Base-by-base conservation (phyloP, 768 basidiomycete species). In the Pleurotus sapidus region DNA sequence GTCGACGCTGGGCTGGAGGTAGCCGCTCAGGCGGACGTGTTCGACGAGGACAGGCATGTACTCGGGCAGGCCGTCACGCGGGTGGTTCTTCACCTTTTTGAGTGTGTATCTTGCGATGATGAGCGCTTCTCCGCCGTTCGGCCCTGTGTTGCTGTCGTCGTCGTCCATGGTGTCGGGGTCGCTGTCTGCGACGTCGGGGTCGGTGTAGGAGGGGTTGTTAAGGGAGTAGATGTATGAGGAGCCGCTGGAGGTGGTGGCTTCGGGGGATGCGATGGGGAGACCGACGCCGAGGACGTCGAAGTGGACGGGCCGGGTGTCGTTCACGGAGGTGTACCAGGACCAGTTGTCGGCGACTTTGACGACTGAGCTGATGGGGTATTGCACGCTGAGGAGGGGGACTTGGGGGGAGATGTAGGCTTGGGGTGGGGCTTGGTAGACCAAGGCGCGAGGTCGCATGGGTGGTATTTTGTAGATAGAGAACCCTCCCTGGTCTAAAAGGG, bases 391-490 rank as follows among this genome's bases (percentile, higher is more conserved):
- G 38, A 54, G 39, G 2, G 51, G 51, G 7, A 30, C 39, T 39
- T 40, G 51, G 18, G 39, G 18, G 5, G 51, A 24, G 12, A 42
- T 9, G 39, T 9, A 23, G 9, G 51, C 24, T 23, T 17, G 27
- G 20, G n/a, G 42, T n/a, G n/a, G n/a, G 5, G 42, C n/a, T 15
- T n/a, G n/a, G 15, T 45, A n/a, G 42, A 23, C n/a, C 5, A 8
- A 7, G 14, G 6, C 11, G 42, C 42, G 42, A 17, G 49, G 34
- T n/a, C 43, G 17, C 12, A 58, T 20, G 9, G 57, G 55, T n/a
- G 61, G 61, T 45, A 59, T 59, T 39, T 54, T 62, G 55, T 56
- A 59, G 11, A 59, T 56, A 11, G 55, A 30, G 38, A 57, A 59
- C 2, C 47, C 42, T 11, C 12, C 42, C 11, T 30, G 20, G 15